Evolutionary conservation across 2,329 filamentous ascomycete species (phyloP), one percentile per base, ranked within the genome.

Genomic region (Plenodomus lindquistii): DNA sequence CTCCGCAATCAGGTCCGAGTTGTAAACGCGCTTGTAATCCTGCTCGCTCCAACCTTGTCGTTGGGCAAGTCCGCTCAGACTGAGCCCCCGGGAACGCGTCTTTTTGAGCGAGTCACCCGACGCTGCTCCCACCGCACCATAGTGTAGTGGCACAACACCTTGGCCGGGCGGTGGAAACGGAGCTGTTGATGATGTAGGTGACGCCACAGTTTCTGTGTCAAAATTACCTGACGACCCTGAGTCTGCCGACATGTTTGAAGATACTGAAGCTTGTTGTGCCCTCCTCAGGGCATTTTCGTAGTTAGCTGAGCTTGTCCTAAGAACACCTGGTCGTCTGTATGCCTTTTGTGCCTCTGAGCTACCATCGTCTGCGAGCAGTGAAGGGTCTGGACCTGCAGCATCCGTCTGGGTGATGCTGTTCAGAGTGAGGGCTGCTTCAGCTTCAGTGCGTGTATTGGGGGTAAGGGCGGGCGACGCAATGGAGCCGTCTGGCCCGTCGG

Each of bases 21-120:
- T 70, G 38, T 61, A 69, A 9, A 70, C 41, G 31, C 66, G 63
- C 53, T 66, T 72, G 46, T 59, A 60, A 29, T 72, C 69, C 52
- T 71, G 64, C 49, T 66, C 64, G 38, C 43, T 71, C 67, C 67
- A 72, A 35, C 66, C 66, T 46, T 66, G 66, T 42, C 66, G 54
- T 22, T 66, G 58, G 1, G 61, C 67, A 40, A 72, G 45, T 15
- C 49, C 46, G 2, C 60, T 65, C 15, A 72, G 45, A 37, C 65
- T 70, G 44, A 71, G 46, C 1, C 67, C 69, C 11, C 59, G 55
- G 7, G 63, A 62, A 16, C 62, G 51, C 3, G 59, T 58, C 50
- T 65, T 70, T 58, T 67, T 69, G 19, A 65, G 38, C 2, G 55
- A 50, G 15, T 71, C 66, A 1, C 54, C 48, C 21, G 65, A 63